phyloP scores from a whole-genome alignment of 345 rosid genomes.

The Pistacia atlantica region DNA sequence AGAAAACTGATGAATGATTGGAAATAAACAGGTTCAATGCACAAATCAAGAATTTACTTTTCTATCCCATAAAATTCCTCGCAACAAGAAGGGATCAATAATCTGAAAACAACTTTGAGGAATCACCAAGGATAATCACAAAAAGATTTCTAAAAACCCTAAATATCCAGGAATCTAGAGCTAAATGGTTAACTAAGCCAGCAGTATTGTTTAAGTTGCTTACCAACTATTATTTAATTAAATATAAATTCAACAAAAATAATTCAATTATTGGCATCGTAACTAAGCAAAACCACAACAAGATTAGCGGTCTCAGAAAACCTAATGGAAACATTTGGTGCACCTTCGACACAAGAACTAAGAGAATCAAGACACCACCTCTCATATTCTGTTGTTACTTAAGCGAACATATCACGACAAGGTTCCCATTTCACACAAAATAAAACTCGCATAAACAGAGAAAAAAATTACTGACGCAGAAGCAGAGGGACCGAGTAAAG shows the following conservation, averaged over 20 bases:
- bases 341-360: neutral
- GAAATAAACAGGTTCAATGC: neutral
- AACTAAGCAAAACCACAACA: neutral
- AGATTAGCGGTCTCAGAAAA: neutral
- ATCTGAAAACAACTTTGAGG: neutral
- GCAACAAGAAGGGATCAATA: neutral
- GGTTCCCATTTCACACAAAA: neutral
- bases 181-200: neutral
- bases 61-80: neutral
- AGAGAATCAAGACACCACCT: neutral
- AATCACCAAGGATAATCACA: neutral
- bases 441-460: neutral
- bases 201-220: neutral
- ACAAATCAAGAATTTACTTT: neutral
- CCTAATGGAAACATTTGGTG: neutral
- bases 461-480: constrained; percentile 43
- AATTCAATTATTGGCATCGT: neutral
- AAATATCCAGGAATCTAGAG: neutral
- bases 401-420: neutral
- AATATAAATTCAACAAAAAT: neutral
- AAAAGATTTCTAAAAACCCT: neutral
- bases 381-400: neutral
- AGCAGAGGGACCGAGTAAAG: constrained; percentile 84
- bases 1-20: neutral
- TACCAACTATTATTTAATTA: neutral